phyloP scores from a whole-genome alignment of 139 green algal species.

The Cymbomonas tetramitiformis region DNA sequence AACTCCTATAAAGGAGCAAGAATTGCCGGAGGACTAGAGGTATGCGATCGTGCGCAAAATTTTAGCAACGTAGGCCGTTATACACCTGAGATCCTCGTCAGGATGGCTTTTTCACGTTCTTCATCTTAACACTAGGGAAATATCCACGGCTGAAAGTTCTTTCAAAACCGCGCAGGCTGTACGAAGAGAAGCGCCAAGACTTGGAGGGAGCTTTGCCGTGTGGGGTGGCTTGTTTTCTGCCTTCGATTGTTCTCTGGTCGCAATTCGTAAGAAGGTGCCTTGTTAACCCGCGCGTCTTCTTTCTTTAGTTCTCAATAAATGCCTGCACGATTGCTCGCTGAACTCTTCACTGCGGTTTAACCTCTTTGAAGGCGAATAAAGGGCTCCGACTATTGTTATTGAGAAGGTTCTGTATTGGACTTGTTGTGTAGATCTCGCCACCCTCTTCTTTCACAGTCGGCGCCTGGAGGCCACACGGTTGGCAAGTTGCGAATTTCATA shows the following conservation, averaged over 20 bases:
- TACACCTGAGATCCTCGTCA: neutral
- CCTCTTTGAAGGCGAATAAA: too few relatives aligned
- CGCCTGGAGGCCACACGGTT: too few relatives aligned
- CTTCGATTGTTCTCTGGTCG: slow-evolving; percentile 92
- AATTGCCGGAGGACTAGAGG: slow-evolving; percentile 63
- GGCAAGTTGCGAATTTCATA: too few relatives aligned
- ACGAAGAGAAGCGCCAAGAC: slow-evolving; percentile 78
- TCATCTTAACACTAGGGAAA: neutral
- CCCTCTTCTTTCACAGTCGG: too few relatives aligned
- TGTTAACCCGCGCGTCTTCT: too few relatives aligned
- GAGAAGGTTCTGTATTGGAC: too few relatives aligned
- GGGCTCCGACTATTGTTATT: too few relatives aligned
- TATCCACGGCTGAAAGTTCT: neutral
- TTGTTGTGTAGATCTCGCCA: too few relatives aligned
- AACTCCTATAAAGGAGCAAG: slow-evolving; percentile 69
- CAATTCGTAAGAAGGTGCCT: slow-evolving; percentile 75
- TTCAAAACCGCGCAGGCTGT: slow-evolving; percentile 28
- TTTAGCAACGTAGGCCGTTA: too few relatives aligned
- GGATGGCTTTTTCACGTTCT: neutral
- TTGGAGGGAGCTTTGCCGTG: slow-evolving; percentile 94
- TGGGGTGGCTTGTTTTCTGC: slow-evolving; percentile 91
- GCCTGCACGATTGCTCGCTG: too few relatives aligned
- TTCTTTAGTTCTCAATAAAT: too few relatives aligned
- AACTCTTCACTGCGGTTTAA: too few relatives aligned
- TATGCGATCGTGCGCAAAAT: slow-evolving; percentile 40